These are phyloP conservation scores for Pseudovirgaria hyperparasitica DNA, from an alignment of 2,329 filamentous ascomycete genomes.

Conservation along the genomic window DNA sequence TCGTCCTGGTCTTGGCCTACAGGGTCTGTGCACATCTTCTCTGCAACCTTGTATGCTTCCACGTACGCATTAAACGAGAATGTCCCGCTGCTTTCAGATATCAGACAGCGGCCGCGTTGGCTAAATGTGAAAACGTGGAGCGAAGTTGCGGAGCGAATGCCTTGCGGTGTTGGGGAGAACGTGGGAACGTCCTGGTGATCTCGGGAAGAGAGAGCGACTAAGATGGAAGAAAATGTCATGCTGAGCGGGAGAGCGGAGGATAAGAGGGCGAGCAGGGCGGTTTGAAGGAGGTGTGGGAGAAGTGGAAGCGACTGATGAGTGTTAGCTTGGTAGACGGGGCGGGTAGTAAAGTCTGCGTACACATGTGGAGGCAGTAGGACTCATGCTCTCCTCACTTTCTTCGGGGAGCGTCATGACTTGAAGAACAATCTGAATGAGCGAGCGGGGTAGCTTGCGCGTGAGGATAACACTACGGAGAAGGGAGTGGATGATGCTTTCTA, in stretches of 20 bases:
- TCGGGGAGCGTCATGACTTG: constrained; percentile 60
- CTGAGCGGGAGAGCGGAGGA: constrained; percentile 73
- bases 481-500: constrained; percentile 63
- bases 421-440: constrained; percentile 68
- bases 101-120: constrained; percentile 49
- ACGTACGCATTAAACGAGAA: constrained; percentile 72
- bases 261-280: constrained; percentile 69
- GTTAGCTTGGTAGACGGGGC: constrained; percentile 7
- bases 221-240: constrained; percentile 64
- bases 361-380: constrained; percentile 5
- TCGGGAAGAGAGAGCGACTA: constrained; percentile 63
- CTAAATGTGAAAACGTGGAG: constrained; percentile 76
- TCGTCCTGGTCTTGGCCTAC: constrained; percentile 20
- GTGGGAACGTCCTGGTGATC: constrained; percentile 37
- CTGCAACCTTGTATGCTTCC: constrained; percentile 50
- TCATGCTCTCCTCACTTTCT: no score
- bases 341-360: constrained; percentile 1
- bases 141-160: constrained; percentile 52
- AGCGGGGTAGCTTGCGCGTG: constrained; percentile 61
- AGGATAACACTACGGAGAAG: constrained; percentile 64
- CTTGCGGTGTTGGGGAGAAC: constrained; percentile 44
- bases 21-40: constrained; percentile 49
- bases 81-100: constrained; percentile 69
- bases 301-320: constrained; percentile 58
- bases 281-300: constrained; percentile 71